These are phyloP conservation scores for Talaromyces sp. DNA, from an alignment of 2,329 filamentous ascomycete genomes.

Conservation along the genomic window DNA sequence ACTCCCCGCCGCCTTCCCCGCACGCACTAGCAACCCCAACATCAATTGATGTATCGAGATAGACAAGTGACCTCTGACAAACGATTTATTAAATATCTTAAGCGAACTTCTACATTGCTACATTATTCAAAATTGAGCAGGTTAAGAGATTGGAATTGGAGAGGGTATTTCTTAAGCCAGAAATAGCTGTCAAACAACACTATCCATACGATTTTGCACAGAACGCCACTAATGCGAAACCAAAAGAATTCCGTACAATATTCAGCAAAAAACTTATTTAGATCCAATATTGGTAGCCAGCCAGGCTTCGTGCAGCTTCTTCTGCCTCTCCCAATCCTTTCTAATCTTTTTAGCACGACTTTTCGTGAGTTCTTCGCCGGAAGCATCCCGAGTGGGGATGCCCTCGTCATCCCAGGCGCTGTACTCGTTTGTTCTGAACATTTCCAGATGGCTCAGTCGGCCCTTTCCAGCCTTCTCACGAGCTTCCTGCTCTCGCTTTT, in stretches of 20 bases:
- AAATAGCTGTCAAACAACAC: not conserved
- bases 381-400: conserved; percentile 68
- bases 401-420: conserved; percentile 78
- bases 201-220: not conserved
- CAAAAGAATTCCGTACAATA: not conserved
- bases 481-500: conserved; percentile 52
- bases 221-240: conserved; percentile 1
- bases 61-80: not conserved
- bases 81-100: not conserved
- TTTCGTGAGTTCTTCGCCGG: conserved; percentile 76
- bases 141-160: not conserved
- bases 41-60: not conserved
- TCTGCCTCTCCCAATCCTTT: conserved; percentile 88
- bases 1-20: not conserved
- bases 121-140: not conserved
- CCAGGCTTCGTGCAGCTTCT: conserved; percentile 71
- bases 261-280: not conserved
- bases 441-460: conserved; percentile 51
- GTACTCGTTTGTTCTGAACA: conserved; percentile 58
- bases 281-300: conserved; percentile 13
- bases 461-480: conserved; percentile 48
- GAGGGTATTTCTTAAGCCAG: not conserved
- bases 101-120: not conserved
- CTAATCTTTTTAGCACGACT: conserved; percentile 71
- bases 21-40: not conserved